Conservation (phyloP, 2,329 filamentous ascomycete species). For the Pseudogymnoascus sp. region DNA sequence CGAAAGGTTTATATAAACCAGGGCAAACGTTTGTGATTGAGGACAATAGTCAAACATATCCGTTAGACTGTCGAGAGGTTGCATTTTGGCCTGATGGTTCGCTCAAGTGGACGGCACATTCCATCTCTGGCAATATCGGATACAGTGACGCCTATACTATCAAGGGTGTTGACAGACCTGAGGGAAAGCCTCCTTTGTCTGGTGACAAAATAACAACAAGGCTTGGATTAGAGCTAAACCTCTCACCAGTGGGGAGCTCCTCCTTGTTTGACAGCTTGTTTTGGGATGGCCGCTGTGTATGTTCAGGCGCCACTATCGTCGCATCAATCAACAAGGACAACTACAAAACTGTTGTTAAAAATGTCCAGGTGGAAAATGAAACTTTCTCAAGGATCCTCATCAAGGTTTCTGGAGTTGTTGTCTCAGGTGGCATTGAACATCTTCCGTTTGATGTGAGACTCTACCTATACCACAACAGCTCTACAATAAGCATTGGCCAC, state of each 20-base stretch:
- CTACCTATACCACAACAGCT: neutral
- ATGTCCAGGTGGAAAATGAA: neutral
- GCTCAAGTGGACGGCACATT: constrained; percentile 4
- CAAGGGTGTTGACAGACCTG: constrained; percentile 5
- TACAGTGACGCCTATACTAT: neutral
- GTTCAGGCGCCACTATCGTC: neutral
- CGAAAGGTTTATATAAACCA: constrained; percentile 12
- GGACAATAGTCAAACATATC: constrained; percentile 13
- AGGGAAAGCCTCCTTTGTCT: constrained; percentile 22
- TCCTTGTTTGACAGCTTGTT: neutral
- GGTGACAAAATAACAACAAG: constrained; percentile 13
- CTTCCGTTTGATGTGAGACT: constrained; percentile 3
- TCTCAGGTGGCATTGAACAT: neutral
- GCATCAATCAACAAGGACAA: neutral
- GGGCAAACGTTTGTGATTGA: constrained; percentile 12
- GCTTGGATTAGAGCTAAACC: neutral
- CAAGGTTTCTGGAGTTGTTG: neutral
- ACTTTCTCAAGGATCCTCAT: neutral
- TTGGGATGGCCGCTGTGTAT: neutral
- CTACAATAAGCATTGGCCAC: constrained; percentile 23
- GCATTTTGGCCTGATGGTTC: constrained; percentile 7
- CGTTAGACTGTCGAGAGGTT: constrained; percentile 10
- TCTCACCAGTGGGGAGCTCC: neutral
- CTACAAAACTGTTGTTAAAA: neutral
- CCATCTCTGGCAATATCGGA: neutral